Conservation (phyloP, 345 rosid species). For the Hevea brasiliensis region DNA sequence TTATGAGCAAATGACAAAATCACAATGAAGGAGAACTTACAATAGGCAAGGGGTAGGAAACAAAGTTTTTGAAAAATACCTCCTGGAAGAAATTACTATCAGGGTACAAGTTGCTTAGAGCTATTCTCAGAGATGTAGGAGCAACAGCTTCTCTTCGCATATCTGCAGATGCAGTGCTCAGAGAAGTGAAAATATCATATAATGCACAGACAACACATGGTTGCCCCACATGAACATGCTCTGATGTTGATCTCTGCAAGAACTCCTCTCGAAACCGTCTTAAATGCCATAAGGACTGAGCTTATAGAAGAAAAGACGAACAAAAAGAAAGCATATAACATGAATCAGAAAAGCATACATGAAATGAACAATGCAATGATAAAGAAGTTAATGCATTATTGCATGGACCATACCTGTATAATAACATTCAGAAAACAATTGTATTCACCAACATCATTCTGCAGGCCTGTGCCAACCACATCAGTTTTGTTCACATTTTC, state of each 20-base stretch:
- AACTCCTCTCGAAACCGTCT: conserved; percentile 77
- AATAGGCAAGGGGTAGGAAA: background rate
- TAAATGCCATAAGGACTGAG: conserved; percentile 94
- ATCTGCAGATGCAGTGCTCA: conserved; percentile 59
- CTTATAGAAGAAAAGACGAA: conserved; percentile 18
- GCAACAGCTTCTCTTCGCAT: conserved; percentile 69
- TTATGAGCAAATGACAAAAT: conserved; percentile 4
- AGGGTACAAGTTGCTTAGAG: conserved; percentile 85
- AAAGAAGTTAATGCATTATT: background rate
- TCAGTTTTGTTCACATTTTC: conserved; percentile 40
- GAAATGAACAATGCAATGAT: background rate
- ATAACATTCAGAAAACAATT: conserved; percentile 97
- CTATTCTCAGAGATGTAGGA: conserved; percentile 81
- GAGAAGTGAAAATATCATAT: conserved; percentile 66
- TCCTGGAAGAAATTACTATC: conserved; percentile 91
- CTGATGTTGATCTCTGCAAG: conserved; percentile 64
- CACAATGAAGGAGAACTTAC: background rate
- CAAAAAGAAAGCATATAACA: conserved; percentile 11
- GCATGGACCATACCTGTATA: conserved; percentile 64
- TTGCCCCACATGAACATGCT: conserved; percentile 84
- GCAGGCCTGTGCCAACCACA: conserved; percentile 75
- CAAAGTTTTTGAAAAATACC: conserved; percentile 46
- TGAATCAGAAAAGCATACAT: conserved; percentile 9
- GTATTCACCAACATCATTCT: conserved; percentile 95
- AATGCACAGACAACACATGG: conserved; percentile 95